A percentile compares a stretch with the other conserved stretches of the same genome.
These are phyloP conservation scores for Drechmeria coniospora DNA, from an alignment of 2,329 filamentous ascomycete species.

Conservation along the genomic window DNA sequence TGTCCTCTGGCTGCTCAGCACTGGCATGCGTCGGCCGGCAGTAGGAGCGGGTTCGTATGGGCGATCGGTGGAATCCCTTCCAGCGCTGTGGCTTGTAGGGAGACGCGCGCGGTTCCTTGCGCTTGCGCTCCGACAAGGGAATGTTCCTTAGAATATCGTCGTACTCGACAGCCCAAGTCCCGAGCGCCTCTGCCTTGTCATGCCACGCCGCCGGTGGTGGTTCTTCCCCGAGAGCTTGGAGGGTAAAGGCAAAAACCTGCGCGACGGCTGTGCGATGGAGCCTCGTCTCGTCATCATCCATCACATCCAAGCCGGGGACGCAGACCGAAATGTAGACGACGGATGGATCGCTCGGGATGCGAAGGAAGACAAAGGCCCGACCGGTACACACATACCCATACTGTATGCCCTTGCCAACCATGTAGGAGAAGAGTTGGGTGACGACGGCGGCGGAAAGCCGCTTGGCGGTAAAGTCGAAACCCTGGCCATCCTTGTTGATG, in stretches of 20 bases:
- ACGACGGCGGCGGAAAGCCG: conserved; percentile 19
- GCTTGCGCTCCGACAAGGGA: conserved; percentile 8
- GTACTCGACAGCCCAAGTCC: conserved; percentile 18
- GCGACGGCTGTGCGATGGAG: conserved; percentile 21
- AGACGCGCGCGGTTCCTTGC: conserved; percentile 7
- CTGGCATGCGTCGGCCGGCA: conserved; percentile 4
- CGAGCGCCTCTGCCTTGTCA: conserved; percentile 12
- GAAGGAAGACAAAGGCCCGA: conserved; percentile 18
- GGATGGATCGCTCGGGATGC: conserved; percentile 17
- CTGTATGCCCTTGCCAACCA: conserved; percentile 18
- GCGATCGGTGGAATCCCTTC: conserved; percentile 14
- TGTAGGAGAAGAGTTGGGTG: conserved; percentile 24
- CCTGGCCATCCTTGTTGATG: conserved; percentile 16
- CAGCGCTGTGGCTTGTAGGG: conserved; percentile 12
- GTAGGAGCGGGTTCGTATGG: conserved; percentile 10
- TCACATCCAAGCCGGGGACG: conserved; percentile 18
- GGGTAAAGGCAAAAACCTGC: conserved; percentile 22
- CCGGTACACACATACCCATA: conserved; percentile 21
- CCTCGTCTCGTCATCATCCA: conserved; percentile 15
- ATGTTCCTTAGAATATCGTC: conserved; percentile 13
- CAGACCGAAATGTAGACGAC: conserved; percentile 17
- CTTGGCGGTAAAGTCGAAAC: conserved; percentile 13
- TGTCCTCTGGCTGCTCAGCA: conserved; percentile 6
- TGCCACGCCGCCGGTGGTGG: conserved; percentile 16
- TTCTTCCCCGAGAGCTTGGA: conserved; percentile 15